Evolutionary conservation across 306 rosid genomes (phyloP), one percentile per base, ranked within the genome.

Genomic region (Rosa chinensis): DNA sequence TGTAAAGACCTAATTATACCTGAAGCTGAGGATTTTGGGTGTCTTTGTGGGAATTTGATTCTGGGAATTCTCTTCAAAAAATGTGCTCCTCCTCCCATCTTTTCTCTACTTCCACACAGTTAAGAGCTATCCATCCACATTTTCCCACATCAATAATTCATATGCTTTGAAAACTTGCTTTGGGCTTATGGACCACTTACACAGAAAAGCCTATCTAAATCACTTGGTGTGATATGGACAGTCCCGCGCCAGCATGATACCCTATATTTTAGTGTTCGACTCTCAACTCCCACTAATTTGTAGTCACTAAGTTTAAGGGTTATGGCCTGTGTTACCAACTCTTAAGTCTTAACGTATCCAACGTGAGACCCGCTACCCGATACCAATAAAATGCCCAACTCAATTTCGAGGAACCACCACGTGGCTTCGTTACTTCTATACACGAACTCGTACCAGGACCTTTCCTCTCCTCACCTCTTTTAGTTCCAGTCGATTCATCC

Each of bases 381-480:
- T 1, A 2, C 37, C 37, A 32, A 32, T 32, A 2, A 32, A 32
- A 32, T 32, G 35, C 68, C 59, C 66, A 40, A 69, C 9, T 0
- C 61, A 50, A 69, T 4, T 20, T 5, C 48, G 21, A 35, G 21
- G 13, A 39, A 13, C 73, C 49, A 35, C 77, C 77, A 81, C 78
- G 78, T 77, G 81, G 81, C 78, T 1, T 45, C 43, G 18, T 8
- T 23, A 11, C 6, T 48, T 44, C 12, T 16, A 20, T 2, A 49
- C 78, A 72, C 82, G 75, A 43, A 48, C 52, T 5, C 73, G 68
- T 23, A 21, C 11, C 23, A 23, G 3, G 10, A 40, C 79, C 63
- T 3, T 21, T 61, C 43, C 3, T n/a, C 23, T 25, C 28, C 28
- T 25, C 28, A 25, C 28, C 28, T 25, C 28, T 25, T 25, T 25